Evolutionary conservation across 495 filamentous ascomycete species (phyloP), one percentile per base, ranked within the genome.

Genomic region (Darksidea phi): DNA sequence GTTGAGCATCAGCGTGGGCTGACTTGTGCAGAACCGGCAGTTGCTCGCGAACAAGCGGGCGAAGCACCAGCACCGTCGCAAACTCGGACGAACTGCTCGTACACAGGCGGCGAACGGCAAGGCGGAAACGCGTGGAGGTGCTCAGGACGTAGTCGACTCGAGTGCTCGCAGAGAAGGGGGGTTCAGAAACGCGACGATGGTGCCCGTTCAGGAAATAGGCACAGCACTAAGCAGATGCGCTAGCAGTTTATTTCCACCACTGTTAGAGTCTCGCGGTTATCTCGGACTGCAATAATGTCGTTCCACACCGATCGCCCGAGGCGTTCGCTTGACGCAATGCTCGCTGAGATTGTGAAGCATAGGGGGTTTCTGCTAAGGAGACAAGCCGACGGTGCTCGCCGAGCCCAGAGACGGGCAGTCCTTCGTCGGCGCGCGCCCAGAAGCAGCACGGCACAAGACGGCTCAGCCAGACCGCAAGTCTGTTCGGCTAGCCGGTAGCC

Each of bases 351-450:
- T 49, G 49, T 66, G 62, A 60, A 34, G 62, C 62, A 28, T 15
- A 36, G 21, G 36, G 42, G 45, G 62, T 66, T 66, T 66, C 62
- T 51, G 48, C 56, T 66, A 61, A 50, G 49, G 24, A 51, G 15
- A 43, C 34, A 50, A 50, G 56, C 6, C 34, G 38, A 25, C 24
- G 2, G 32, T 34, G 24, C n/a, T 21, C 37, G 47, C 26, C 6
- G 10, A n/a, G 49, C 24, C 13, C 13, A 53, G 25, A 24, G 23
- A 43, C 21, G n/a, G 34, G 54, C 21, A 47, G 32, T 1, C 20
- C 20, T n/a, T 52, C 32, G 28, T 41, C 42, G 34, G 20, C 38
- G 20, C 58, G 41, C 17, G 49, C 38, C 34, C 18, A 34, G 0
- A 26, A 36, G 32, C 20, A 23, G 28, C 20, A 13, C 23, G 57